A percentile compares a stretch with the other conserved stretches of the same genome.
Conservation (phyloP, 306 rosid genomes). For the Datisca glomerata region DNA sequence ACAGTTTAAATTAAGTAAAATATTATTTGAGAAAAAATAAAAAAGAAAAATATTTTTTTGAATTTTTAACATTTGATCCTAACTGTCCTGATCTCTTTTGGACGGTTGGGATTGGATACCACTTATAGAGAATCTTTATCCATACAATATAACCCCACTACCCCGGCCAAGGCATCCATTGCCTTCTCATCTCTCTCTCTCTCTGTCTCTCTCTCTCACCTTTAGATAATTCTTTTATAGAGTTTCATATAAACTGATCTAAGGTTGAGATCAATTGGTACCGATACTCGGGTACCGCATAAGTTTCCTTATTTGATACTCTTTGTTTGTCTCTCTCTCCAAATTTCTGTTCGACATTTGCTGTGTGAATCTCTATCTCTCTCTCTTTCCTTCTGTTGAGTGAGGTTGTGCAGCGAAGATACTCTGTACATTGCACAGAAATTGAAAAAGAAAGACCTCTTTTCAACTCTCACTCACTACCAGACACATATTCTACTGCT, state of each 20-base stretch:
- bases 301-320: conserved; percentile 6
- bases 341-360: no score
- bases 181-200: conserved; percentile 36
- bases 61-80: no score
- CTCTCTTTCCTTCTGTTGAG: not conserved
- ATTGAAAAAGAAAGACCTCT: conserved; percentile 18
- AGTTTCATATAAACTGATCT: not conserved
- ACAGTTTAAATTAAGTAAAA: no score
- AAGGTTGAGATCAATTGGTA: no score
- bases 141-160: no score
- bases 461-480: conserved; percentile 69
- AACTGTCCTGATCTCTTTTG: no score
- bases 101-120: no score
- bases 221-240: not conserved
- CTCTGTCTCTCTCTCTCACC: not conserved
- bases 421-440: conserved; percentile 42
- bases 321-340: not conserved
- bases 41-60: no score
- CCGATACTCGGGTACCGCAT: no score
- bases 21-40: no score
- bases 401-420: conserved; percentile 32
- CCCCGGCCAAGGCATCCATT: conserved; percentile 52
- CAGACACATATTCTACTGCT: conserved; percentile 73
- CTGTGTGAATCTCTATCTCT: conserved; percentile 21
- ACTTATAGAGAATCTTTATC: no score